Percentiles rank a stretch among this genome's conserved stretches.
Evolutionary conservation across 768 basidiomycete genomes (phyloP).

Genomic region (Boletus pseudopeckii): DNA sequence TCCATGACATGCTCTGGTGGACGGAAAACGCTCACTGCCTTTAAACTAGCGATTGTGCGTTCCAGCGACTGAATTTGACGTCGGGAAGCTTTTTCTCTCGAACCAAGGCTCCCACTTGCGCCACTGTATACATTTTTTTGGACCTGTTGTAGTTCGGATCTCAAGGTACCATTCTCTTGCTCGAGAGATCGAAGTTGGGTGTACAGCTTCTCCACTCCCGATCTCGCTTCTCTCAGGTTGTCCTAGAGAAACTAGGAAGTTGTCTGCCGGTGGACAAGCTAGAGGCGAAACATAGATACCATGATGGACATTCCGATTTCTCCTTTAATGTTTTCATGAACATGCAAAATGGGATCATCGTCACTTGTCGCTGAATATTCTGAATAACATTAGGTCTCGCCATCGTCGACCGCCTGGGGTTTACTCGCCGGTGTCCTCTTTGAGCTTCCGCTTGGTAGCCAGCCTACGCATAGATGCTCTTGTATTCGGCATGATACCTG

Average conservation of each 20-base stretch:
- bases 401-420: too few species aligned
- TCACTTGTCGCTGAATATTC: slow-evolving; percentile 3
- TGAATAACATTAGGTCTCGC: background rate
- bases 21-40: background rate
- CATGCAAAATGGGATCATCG: background rate
- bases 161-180: slow-evolving; percentile 4
- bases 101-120: background rate
- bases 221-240: slow-evolving; percentile 3
- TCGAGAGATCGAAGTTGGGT: slow-evolving; percentile 8
- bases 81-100: background rate
- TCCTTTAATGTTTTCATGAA: background rate
- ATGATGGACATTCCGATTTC: slow-evolving; percentile 2
- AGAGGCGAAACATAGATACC: slow-evolving; percentile 2
- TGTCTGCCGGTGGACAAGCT: background rate
- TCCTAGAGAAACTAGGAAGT: slow-evolving; percentile 1
- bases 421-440: background rate
- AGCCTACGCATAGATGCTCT: slow-evolving; percentile 4
- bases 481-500: slow-evolving; percentile 11
- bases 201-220: slow-evolving; percentile 11
- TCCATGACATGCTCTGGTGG: background rate
- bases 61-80: slow-evolving; percentile 13
- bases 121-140: background rate
- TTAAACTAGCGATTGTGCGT: background rate
- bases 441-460: background rate
- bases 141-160: background rate